Base-by-base conservation (phyloP, 192 early-diverging fungal genomes). In the Backusella tuberculispora region DNA sequence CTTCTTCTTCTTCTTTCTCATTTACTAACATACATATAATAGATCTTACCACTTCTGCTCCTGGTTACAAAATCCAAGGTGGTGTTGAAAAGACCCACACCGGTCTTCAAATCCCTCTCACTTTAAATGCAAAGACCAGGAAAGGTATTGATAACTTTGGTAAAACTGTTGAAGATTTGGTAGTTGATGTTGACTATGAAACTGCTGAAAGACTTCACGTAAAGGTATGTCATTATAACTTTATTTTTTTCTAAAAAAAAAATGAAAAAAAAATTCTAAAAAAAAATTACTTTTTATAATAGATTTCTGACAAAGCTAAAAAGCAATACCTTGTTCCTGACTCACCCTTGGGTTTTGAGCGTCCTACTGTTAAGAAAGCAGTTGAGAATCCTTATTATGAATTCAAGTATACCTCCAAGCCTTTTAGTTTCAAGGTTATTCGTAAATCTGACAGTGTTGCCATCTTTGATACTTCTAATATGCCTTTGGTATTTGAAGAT, bases 401-500 rank as follows among this genome's bases (percentile, higher is more conserved):
- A 0, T 78, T 78, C 73, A 47, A 65, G 3, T 78, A 74, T 14
- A 74, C 72, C 19, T 44, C 66, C 24, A 80, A 73, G 37, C 84
- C 86, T 0, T 87, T 87, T 45, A 75, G 82, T 0, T 87, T 87
- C 41, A 71, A 75, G 4, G 75, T 87, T 5, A 78, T 45, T 0
- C 78, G 86, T 41, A 79, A 77, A 53, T 74, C 69, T 14, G 78
- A 83, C 24, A 75, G 76, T 0, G 79, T 81, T 64, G 67, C 69
- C 5, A 24, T 87, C 14, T 87, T 87, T 71, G 78, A 85, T 70
- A 84, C 83, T 0, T 72, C 64, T 14, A 76, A 74, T 7, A 73
- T 76, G 12, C 80, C 85, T 1, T 74, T 91, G 13, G 85, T 92
- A 15, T 91, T 85, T 45, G 87, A 91, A 71, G 85, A 90, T 72